phyloP scores from a whole-genome alignment of 306 rosid genomes.

The Gleditsia sinensis region DNA sequence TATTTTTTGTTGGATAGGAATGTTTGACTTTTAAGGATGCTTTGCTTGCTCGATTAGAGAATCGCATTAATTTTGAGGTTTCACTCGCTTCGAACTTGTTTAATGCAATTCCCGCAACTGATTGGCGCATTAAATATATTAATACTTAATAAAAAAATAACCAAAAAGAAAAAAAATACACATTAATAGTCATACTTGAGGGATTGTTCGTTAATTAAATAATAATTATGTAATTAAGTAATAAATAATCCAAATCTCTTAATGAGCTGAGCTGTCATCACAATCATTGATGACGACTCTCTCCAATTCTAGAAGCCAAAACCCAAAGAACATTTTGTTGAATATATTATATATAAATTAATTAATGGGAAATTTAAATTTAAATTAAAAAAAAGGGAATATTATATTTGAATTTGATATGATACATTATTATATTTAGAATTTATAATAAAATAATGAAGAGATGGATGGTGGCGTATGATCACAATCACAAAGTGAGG shows the following conservation, averaged over 20 bases:
- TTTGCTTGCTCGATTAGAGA: background rate
- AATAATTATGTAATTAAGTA: background rate
- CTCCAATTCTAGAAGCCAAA: slow-evolving; percentile 10
- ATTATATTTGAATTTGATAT: background rate
- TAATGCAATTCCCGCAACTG: background rate
- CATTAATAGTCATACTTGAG: too few relatives aligned
- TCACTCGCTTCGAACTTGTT: background rate
- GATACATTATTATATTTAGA: background rate
- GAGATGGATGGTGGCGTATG: background rate
- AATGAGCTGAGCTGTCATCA: slow-evolving; percentile 2
- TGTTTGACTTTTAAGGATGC: background rate
- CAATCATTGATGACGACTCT: slow-evolving; percentile 28
- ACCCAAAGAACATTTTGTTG: slow-evolving; percentile 11
- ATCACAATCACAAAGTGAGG: slow-evolving; percentile 4
- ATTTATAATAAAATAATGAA: background rate
- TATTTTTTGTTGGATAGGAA: background rate
- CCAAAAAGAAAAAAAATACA: background rate
- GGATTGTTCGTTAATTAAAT: background rate
- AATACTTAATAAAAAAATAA: background rate
- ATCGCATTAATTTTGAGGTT: background rate
- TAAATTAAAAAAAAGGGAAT: background rate
- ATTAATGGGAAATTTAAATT: background rate
- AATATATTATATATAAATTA: too few relatives aligned
- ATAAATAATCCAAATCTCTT: background rate
- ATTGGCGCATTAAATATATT: background rate